A percentile compares a stretch with the other conserved stretches of the same genome.
These are phyloP conservation scores for Sclerotinia minor DNA, from an alignment of 2,329 filamentous ascomycete species.

Conservation along the genomic window DNA sequence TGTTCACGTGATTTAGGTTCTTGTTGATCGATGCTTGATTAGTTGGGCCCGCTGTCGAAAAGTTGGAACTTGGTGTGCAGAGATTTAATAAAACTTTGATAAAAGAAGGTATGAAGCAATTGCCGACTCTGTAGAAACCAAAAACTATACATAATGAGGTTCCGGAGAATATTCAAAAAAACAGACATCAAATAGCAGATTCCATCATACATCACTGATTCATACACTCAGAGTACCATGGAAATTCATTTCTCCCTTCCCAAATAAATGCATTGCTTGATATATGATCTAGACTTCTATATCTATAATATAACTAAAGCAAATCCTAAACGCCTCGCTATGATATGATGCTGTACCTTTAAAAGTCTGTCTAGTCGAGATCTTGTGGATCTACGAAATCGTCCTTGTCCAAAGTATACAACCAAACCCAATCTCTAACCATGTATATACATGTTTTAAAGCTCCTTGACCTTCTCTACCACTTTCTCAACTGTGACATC, in stretches of 20 bases:
- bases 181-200: slow-evolving; percentile 3
- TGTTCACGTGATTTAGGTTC: background rate
- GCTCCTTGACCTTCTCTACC: slow-evolving; percentile 22
- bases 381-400: slow-evolving; percentile 17
- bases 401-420: background rate
- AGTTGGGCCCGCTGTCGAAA: background rate
- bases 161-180: background rate
- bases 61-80: background rate
- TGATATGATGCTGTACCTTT: slow-evolving; percentile 23
- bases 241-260: background rate
- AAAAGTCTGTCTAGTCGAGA: slow-evolving; percentile 21
- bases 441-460: slow-evolving; percentile 12
- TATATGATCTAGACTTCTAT: slow-evolving; percentile 12
- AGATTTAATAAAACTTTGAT: too few relatives aligned
- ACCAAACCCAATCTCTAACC: slow-evolving; percentile 1
- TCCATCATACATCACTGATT: slow-evolving; percentile 16
- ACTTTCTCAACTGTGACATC: slow-evolving; percentile 19
- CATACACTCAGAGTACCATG: background rate
- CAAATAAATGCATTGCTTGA: slow-evolving; percentile 9
- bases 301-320: background rate
- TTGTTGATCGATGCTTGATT: background rate
- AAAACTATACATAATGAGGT: background rate
- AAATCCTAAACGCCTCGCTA: slow-evolving; percentile 32
- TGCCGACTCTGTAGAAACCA: too few relatives aligned
- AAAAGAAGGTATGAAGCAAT: background rate